Evolutionary conservation across 306 rosid genomes (phyloP), one percentile per base, ranked within the genome.

Genomic region (Cicer pinnatifidum): DNA sequence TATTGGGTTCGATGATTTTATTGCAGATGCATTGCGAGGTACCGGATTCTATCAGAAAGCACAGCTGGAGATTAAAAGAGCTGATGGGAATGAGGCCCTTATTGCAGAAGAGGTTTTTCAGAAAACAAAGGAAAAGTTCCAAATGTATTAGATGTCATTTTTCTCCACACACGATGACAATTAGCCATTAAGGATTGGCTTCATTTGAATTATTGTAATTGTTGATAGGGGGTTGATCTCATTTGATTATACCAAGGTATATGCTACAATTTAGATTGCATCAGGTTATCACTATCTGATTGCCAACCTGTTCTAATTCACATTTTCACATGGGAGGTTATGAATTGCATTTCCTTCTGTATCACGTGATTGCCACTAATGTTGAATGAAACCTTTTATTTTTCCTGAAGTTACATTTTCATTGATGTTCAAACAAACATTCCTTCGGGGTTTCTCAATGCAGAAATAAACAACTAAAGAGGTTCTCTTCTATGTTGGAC

Each of bases 1-100:
- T 8, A 88, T 93, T 20, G 98, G 98, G 37, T 93, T 93, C 45
- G 98, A 93, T 66, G 98, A 90, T 76, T 93, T 90, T 73, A 93
- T 93, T 58, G 98, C 98, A 0, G 96, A 93, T 69, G 98, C 97
- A 59, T 60, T 93, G 58, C 84, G 98, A 76, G 98, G 98, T 54
- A 93, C 98, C 10, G 96, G 88, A 53, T 84, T 72, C 81, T 93
- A 90, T 51, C 98, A 93, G 90, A 93, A 93, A 76, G 92, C 97
- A 71, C 70, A 81, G 35, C 41, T 93, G 90, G 98, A 90, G 82
- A 93, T 93, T 58, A 93, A 93, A 84, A 85, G 88, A 82, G 98
- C 98, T 15, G 98, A 93, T 71, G 98, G 98, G 7, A 89, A 86
- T 11, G 92, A 86, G 43, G 98, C 96, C 58, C 16, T 88, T 8